Percentiles rank a stretch among this genome's conserved stretches.
These are phyloP conservation scores for Tricholoma saponaceum DNA, from an alignment of 768 basidiomycete genomes.

Conservation along the genomic window DNA sequence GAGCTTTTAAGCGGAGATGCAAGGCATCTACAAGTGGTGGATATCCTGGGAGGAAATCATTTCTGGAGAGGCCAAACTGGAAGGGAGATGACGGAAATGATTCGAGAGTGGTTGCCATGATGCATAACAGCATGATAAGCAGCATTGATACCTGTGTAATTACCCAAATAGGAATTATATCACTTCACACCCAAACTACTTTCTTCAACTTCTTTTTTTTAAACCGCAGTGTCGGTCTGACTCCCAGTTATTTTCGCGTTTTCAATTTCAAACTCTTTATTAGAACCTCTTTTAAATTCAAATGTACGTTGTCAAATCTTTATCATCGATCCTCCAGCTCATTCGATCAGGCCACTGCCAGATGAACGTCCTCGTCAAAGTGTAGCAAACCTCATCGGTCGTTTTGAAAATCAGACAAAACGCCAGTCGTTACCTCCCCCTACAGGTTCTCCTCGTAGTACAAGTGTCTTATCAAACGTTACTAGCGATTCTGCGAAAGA, in stretches of 20 bases:
- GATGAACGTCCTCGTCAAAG: conserved; percentile 85
- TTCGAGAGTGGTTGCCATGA: conserved; percentile 35
- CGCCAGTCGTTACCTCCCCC: conserved; percentile 41
- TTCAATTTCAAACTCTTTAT: conserved; percentile 9
- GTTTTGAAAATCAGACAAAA: conserved; percentile 81
- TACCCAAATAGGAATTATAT: conserved; percentile 10
- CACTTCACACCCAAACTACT: conserved; percentile 9
- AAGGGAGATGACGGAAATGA: conserved; percentile 19
- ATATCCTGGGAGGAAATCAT: conserved; percentile 52
- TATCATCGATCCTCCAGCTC: conserved; percentile 4
- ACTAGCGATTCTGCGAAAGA: conserved; percentile 63
- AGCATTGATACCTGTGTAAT: too few relatives aligned
- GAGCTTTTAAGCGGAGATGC: conserved; percentile 26
- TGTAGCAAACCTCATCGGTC: conserved; percentile 87
- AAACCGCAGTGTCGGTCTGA: conserved; percentile 12
- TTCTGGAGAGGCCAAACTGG: conserved; percentile 54
- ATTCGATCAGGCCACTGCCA: conserved; percentile 66
- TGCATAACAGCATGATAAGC: too few relatives aligned
- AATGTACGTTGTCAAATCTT: conserved; percentile 29
- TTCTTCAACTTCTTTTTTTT: conserved; percentile 4
- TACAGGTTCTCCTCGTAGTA: conserved; percentile 48
- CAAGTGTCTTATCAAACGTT: conserved; percentile 63
- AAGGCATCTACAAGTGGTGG: conserved; percentile 25
- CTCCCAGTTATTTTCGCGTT: conserved; percentile 7
- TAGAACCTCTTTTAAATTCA: conserved; percentile 4